phyloP scores from a whole-genome alignment of 108 stramenopile species.

The Fragilaria crotonensis region DNA sequence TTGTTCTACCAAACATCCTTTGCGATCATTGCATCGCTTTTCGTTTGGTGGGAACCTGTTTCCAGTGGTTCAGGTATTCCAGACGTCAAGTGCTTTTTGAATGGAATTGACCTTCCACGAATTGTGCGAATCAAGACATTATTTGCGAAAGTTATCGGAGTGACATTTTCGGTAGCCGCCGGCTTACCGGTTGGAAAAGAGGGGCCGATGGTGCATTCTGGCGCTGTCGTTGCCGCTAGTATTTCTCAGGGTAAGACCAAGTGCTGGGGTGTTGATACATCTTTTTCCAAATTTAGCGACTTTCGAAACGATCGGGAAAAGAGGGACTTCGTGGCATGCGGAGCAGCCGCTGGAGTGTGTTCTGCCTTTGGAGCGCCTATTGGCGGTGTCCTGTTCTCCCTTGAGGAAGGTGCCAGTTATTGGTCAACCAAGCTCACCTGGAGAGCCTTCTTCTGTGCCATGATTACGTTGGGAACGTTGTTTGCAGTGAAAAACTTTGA shows the following conservation, averaged over 20 bases:
- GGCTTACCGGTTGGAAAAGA: slow-evolving; percentile 97
- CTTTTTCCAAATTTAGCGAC: slow-evolving; percentile 86
- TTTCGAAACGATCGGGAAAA: slow-evolving; percentile 88
- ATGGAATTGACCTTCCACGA: slow-evolving; percentile 88
- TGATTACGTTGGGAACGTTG: slow-evolving; percentile 86
- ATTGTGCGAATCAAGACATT: slow-evolving; percentile 90
- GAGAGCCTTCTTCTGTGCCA: slow-evolving; percentile 94
- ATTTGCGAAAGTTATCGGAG: slow-evolving; percentile 90
- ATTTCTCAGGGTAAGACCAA: slow-evolving; percentile 85
- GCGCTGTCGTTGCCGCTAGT: slow-evolving; percentile 75
- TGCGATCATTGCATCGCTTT: slow-evolving; percentile 67
- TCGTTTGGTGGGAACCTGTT: slow-evolving; percentile 86
- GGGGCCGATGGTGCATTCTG: slow-evolving; percentile 92
- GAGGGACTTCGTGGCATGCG: slow-evolving; percentile 95
- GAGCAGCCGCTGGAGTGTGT: slow-evolving; percentile 91
- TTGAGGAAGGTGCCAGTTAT: slow-evolving; percentile 95
- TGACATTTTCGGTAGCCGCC: slow-evolving; percentile 87
- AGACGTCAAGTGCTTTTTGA: slow-evolving; percentile 96
- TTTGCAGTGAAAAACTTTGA: slow-evolving; percentile 75
- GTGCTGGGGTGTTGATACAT: slow-evolving; percentile 84
- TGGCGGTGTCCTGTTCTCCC: slow-evolving; percentile 91
- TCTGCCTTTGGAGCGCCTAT: slow-evolving; percentile 96
- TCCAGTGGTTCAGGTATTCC: slow-evolving; percentile 95
- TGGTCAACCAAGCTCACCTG: slow-evolving; percentile 96
- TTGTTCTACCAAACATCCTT: slow-evolving; percentile 74